A percentile compares a stretch with the other conserved stretches of the same genome.
These are phyloP conservation scores for Termitomyces heimii DNA, from an alignment of 768 basidiomycete species.

Conservation along the genomic window DNA sequence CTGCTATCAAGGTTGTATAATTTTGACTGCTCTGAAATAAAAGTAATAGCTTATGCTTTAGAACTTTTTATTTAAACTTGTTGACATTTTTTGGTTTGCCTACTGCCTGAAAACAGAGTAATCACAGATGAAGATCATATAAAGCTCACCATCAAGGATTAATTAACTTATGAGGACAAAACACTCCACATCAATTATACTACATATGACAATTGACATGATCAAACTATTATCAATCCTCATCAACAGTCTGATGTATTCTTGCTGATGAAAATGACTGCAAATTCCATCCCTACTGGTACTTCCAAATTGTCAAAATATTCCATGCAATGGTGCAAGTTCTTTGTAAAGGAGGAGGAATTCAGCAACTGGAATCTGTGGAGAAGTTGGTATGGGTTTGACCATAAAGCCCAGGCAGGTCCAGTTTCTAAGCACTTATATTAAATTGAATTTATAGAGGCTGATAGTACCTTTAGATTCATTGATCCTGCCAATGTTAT, in stretches of 20 bases:
- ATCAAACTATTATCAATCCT: no score
- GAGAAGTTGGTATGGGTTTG: no score
- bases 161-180: neutral
- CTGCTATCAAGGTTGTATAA: slow-evolving; percentile 19
- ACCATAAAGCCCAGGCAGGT: no score
- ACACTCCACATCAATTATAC: neutral
- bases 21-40: neutral
- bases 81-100: slow-evolving; percentile 1
- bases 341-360: no score
- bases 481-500: neutral
- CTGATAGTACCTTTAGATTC: neutral
- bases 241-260: no score
- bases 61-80: slow-evolving; percentile 22
- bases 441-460: neutral
- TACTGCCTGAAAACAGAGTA: neutral
- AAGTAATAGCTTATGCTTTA: slow-evolving; percentile 5
- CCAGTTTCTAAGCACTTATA: no score
- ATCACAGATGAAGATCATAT: neutral
- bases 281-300: no score
- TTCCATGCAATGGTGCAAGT: no score
- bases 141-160: neutral
- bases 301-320: no score
- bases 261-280: no score
- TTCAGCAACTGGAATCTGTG: no score
- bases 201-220: neutral